phyloP scores from a whole-genome alignment of 768 basidiomycete genomes.

The Suillus ampliporus region DNA sequence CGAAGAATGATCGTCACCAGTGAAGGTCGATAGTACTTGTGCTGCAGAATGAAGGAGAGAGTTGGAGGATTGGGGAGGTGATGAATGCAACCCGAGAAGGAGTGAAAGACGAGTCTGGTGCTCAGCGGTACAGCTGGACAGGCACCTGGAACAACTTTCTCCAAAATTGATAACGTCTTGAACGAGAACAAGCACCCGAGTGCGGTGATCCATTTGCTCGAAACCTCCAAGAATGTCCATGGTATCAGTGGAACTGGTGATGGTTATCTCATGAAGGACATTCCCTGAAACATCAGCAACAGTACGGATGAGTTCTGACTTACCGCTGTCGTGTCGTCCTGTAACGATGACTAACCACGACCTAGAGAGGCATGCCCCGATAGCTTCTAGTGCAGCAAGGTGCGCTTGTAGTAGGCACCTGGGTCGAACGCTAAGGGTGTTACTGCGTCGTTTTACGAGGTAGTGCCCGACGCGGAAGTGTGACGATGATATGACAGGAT shows the following conservation, averaged over 20 bases:
- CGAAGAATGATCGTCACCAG: constrained; percentile 25
- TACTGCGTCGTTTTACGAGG: constrained; percentile 37
- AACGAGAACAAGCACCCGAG: constrained; percentile 43
- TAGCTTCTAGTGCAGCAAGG: constrained; percentile 70
- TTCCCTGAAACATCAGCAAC: constrained; percentile 77
- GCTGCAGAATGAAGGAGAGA: constrained; percentile 32
- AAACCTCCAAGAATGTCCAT: constrained; percentile 95
- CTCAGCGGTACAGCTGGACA: constrained; percentile 24
- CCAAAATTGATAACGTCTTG: constrained; percentile 46
- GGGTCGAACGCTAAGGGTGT: constrained; percentile 44
- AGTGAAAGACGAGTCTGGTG: constrained; percentile 22
- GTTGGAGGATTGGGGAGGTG: constrained; percentile 20
- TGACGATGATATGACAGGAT: constrained; percentile 44
- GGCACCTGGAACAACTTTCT: constrained; percentile 45
- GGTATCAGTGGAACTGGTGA: constrained; percentile 90
- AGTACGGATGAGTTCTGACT: constrained; percentile 73
- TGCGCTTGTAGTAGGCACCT: constrained; percentile 65
- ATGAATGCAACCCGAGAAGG: constrained; percentile 22
- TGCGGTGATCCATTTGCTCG: constrained; percentile 80
- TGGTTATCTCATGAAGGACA: constrained; percentile 68
- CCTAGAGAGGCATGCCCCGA: constrained; percentile 73
- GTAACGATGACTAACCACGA: constrained; percentile 92
- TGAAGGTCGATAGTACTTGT: constrained; percentile 28
- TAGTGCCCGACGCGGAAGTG: constrained; percentile 74
- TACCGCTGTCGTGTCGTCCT: constrained; percentile 76